Percentiles rank a stretch among this genome's conserved stretches.
Evolutionary conservation across 352 stramenopile genomes (phyloP).

Genomic region (Phytophthora fragariae): DNA sequence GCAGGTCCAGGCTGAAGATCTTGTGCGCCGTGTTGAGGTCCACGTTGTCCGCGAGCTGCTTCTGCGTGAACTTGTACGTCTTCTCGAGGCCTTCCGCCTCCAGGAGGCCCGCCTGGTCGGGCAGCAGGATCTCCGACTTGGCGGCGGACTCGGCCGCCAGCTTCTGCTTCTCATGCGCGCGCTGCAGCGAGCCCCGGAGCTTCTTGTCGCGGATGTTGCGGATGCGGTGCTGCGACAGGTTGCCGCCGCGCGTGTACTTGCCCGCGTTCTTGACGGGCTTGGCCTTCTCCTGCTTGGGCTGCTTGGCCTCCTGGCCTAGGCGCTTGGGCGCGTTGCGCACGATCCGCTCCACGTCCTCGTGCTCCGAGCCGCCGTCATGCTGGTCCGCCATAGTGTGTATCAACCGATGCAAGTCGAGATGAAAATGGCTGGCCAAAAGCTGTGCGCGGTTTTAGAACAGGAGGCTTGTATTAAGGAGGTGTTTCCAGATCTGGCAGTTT

Average conservation of each 20-base stretch:
- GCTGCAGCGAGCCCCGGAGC: conserved; percentile 75
- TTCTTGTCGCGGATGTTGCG: conserved; percentile 91
- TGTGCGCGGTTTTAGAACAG: conserved; percentile 11
- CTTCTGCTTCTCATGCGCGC: conserved; percentile 82
- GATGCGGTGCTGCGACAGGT: conserved; percentile 66
- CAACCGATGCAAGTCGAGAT: conserved; percentile 5
- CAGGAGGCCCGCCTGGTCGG: conserved; percentile 85
- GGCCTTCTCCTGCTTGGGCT: conserved; percentile 23
- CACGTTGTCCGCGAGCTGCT: conserved; percentile 85
- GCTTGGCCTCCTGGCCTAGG: conserved; percentile 49
- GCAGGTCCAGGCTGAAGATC: conserved; percentile 96
- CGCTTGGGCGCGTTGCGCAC: conserved; percentile 70
- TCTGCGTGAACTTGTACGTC: conserved; percentile 96
- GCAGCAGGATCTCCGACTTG: conserved; percentile 92
- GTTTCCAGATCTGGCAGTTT: not conserved
- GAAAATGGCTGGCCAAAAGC: conserved; percentile 37
- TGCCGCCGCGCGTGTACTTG: conserved; percentile 76
- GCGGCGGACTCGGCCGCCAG: conserved; percentile 87
- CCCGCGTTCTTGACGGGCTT: conserved; percentile 61
- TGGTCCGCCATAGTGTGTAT: conserved; percentile 35
- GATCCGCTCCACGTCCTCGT: conserved; percentile 63
- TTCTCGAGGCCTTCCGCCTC: conserved; percentile 97
- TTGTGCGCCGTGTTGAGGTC: conserved; percentile 95
- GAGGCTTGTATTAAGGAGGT: not conserved
- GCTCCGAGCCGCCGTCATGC: conserved; percentile 62